Base-by-base conservation (phyloP, 2,329 filamentous ascomycete species). In the Ceratocystis albifundus region DNA sequence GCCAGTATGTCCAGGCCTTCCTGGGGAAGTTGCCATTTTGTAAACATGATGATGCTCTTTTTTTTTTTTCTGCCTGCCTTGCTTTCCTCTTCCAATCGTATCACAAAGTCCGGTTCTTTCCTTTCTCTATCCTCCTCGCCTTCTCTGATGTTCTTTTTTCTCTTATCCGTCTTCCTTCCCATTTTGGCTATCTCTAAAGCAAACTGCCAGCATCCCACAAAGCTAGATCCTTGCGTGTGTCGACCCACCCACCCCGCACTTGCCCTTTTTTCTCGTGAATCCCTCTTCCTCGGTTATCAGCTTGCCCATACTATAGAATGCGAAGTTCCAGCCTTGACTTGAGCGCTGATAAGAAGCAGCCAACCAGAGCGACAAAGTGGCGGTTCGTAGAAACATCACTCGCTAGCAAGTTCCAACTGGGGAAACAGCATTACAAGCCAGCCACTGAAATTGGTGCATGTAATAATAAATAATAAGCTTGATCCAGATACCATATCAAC, bases 311-410 rank as follows among this genome's bases (percentile, higher is more conserved):
- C 36, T 41, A 41, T 12, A 41, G 36, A 15, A 15, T 41, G 36
- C 36, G 30, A 44, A 17, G 59, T 8, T 25, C 22, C n/a, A 12
- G 6, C n/a, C 48, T 22, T 20, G 46, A 50, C 22, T 20, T 53
- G n/a, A 53, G 48, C 48, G n/a, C n/a, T 41, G 55, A 62, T 62
- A 62, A 41, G 41, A 44, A 62, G 32, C 32, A 45, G 59, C 46
- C 46, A 22, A 20, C 22, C 48, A 20, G 46, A 41, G 36, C 10
- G 36, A 41, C 36, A 41, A 41, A 41, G 36, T 12, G 36, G 36
- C 36, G 36, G 10, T 12, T 41, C 3, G 36, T 41, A 41, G 36
- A 12, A 15, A 41, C 15, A 41, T 15, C 36, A 4, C 36, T 12
- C 36, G 12, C 36, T 41, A 41, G 36, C 36, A 12, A 41, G 3